A percentile compares a stretch with the other conserved stretches of the same genome.
These are phyloP conservation scores for Lipomyces oligophaga DNA, from an alignment of 805 yeast species.

Conservation along the genomic window DNA sequence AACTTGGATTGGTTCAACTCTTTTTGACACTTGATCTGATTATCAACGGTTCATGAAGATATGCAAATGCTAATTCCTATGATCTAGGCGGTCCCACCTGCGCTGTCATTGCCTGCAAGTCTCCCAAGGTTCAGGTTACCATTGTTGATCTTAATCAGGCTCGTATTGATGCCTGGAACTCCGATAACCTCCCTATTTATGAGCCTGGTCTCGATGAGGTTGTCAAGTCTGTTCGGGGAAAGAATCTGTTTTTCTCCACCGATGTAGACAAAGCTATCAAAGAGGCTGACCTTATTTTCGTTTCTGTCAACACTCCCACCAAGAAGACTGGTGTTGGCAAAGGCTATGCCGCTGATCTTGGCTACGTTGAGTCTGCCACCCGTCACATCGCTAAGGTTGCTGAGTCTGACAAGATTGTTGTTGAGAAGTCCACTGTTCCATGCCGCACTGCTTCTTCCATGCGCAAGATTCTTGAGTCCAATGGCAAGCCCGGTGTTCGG, in stretches of 20 bases:
- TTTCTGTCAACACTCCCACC: conserved; percentile 37
- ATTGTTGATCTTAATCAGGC: conserved; percentile 34
- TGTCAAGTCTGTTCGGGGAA: conserved; percentile 32
- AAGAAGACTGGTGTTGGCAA: conserved; percentile 34
- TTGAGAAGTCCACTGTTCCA: conserved; percentile 36
- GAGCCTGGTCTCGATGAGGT: conserved; percentile 36
- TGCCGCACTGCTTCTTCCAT: conserved; percentile 35
- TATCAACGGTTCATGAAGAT: too few relatives aligned
- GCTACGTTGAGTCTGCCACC: conserved; percentile 35
- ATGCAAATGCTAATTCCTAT: too few relatives aligned
- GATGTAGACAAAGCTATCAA: conserved; percentile 33
- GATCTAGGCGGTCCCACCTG: conserved; percentile 36
- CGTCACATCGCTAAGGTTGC: conserved; percentile 35
- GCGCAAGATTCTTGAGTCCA: conserved; percentile 34
- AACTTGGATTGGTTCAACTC: neutral
- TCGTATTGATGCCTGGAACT: conserved; percentile 36
- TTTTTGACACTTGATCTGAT: too few relatives aligned
- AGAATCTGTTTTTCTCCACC: conserved; percentile 35
- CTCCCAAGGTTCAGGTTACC: conserved; percentile 32
- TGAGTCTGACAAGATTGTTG: conserved; percentile 34
- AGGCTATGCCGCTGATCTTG: conserved; percentile 36
- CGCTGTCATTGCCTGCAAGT: conserved; percentile 34
- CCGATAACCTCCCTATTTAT: conserved; percentile 34
- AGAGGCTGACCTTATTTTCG: conserved; percentile 36
- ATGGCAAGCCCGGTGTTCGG: conserved; percentile 34